Base-by-base conservation (phyloP, 768 basidiomycete genomes). In the Tubosaeta sp. region DNA sequence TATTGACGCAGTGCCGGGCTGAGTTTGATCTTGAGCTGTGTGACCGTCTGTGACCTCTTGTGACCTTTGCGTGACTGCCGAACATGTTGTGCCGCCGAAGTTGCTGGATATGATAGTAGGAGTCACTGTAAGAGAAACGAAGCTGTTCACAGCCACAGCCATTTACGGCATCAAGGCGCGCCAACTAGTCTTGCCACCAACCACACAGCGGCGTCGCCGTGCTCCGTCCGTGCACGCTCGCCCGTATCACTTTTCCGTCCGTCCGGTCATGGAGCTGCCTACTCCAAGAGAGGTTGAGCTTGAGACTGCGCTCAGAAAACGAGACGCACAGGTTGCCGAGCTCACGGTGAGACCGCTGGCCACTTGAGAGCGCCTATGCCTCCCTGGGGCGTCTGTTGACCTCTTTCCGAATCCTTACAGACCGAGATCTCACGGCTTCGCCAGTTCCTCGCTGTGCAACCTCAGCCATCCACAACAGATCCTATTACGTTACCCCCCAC, bases 221-320 rank as follows among this genome's bases (percentile, higher is more conserved):
- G 32, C 49, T 47, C 53, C 29, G 43, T 37, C 54, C 50, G 39
- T 47, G 43, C 52, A 59, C 54, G 55, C 38, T 48, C 43, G 59
- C 51, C 55, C 48, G 43, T 48, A 43, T 34, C 41, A 32, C 42
- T 58, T 52, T 27, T 16, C 51, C 52, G 41, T 63, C 53, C 17
- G 58, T 51, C 33, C 52, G 52, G 45, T 51, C 65, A 88, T 89
- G 86, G 80, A 83, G 54, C 71, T 89, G 32, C 91, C 90, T 19
- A 79, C 84, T 42, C 71, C 81, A 48, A 78, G 90, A 67, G 88
- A 92, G 71, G 74, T 90, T 55, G 88, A 91, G 67, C 83, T 93
- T 38, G 91, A 93, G 70, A 77, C 81, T 27, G 76, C 87, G 13
- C 72, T 92, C n/a, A 77, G 88, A 60, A 78, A 84, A 65, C 80